A percentile compares a stretch with the other conserved stretches of the same genome.
Evolutionary conservation across 1,284 basidiomycete species (phyloP).

Genomic region (Pseudozyma tsukubaensis): DNA sequence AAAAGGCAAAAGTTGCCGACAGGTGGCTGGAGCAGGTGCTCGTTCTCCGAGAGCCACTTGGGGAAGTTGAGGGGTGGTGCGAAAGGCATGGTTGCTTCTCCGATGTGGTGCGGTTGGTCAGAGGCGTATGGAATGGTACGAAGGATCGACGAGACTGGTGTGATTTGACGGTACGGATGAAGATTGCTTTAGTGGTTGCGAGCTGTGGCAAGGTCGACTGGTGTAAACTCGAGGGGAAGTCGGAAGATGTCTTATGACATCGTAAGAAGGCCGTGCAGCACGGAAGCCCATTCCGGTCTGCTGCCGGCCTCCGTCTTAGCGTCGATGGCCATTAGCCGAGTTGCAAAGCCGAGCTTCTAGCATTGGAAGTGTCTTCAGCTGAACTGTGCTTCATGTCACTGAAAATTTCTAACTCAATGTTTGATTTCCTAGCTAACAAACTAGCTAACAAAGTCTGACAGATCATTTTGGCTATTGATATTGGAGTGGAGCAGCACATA

Average conservation of each 20-base stretch:
- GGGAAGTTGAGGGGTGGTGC: slow-evolving; percentile 67
- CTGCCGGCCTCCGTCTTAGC: neutral
- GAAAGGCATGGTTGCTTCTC: slow-evolving; percentile 44
- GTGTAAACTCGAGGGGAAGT: no score
- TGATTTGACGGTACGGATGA: neutral
- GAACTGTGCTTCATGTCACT: no score
- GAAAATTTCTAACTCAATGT: no score
- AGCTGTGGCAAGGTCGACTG: no score
- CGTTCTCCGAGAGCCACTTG: slow-evolving; percentile 67
- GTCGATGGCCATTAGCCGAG: no score
- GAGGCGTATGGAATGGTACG: neutral
- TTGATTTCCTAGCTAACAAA: no score
- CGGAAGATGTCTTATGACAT: slow-evolving; percentile 13
- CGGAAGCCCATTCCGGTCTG: no score
- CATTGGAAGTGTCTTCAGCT: no score
- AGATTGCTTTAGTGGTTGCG: neutral
- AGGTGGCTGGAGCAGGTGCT: slow-evolving; percentile 65
- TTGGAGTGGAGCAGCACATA: no score
- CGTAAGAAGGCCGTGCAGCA: neutral
- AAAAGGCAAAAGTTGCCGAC: slow-evolving; percentile 68
- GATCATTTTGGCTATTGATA: no score
- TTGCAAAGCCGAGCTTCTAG: no score
- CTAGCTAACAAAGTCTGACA: no score
- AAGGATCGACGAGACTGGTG: neutral
- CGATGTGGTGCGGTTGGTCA: neutral